These are phyloP conservation scores for Pythium rhizo-oryzae DNA, from an alignment of 352 stramenopile genomes.

Conservation along the genomic window DNA sequence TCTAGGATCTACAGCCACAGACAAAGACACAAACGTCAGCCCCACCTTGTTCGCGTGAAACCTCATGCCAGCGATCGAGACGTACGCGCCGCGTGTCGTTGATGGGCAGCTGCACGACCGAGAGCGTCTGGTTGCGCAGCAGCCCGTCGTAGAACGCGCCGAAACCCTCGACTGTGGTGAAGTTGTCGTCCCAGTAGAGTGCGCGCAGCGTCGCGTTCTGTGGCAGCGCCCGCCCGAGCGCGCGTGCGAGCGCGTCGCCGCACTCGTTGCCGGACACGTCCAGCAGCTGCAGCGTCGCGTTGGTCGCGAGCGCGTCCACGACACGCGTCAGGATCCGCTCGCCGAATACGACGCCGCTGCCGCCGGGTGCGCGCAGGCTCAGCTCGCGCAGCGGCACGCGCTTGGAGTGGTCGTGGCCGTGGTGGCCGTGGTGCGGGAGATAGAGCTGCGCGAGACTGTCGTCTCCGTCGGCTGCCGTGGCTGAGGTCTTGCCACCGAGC, in stretches of 20 bases:
- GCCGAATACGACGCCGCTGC: slow-evolving; percentile 50
- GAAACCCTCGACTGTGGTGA: slow-evolving; percentile 73
- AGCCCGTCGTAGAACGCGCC: slow-evolving; percentile 64
- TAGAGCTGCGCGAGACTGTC: slow-evolving; percentile 27
- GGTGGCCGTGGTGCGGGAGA: neutral
- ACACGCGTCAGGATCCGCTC: slow-evolving; percentile 47
- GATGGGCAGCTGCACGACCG: slow-evolving; percentile 79
- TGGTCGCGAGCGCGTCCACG: slow-evolving; percentile 44
- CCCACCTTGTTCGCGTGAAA: neutral
- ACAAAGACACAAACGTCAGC: neutral
- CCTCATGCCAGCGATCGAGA: neutral
- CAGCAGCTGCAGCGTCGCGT: slow-evolving; percentile 58
- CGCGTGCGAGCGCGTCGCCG: slow-evolving; percentile 55
- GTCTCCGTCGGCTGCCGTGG: neutral
- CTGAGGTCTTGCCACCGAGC: slow-evolving; percentile 20
- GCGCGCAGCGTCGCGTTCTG: slow-evolving; percentile 60
- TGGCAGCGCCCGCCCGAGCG: slow-evolving; percentile 49
- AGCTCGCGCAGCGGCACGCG: slow-evolving; percentile 54
- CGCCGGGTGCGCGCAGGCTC: slow-evolving; percentile 49
- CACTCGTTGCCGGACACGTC: slow-evolving; percentile 80
- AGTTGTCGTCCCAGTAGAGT: slow-evolving; percentile 82
- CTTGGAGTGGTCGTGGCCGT: slow-evolving; percentile 6
- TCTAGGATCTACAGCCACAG: slow-evolving; percentile 64
- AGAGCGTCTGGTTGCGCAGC: slow-evolving; percentile 57
- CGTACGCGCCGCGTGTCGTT: slow-evolving; percentile 70